Base-by-base conservation (phyloP, 2,329 filamentous ascomycete genomes). In the Lecanicillium sp. region DNA sequence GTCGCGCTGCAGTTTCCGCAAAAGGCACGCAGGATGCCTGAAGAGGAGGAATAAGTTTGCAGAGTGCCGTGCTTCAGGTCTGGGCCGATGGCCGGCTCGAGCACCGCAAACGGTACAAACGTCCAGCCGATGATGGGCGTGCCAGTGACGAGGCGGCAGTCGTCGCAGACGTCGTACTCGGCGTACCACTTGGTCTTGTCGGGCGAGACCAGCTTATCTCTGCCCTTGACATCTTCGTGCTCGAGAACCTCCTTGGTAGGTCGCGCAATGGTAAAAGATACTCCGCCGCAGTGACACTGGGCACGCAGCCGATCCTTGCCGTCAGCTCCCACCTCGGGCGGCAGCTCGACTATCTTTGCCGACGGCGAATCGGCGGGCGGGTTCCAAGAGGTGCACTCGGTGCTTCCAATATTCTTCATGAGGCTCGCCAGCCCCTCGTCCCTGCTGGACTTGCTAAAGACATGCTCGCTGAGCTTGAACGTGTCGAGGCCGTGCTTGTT, bases 1-100 rank as follows among this genome's bases (percentile, higher is more conserved):
- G 62, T 69, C 3, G 69, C 68, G 3, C 69, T 66, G 35, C 69
- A 73, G 3, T 45, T 51, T 3, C 64, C 59, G 42, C 69, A 73
- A 44, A 72, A 72, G 1, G 58, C 61, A 12, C 66, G 58, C 17
- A 56, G 40, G n/a, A 62, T 60, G 1, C 52, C 54, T 10, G 56
- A 47, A 1, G 64, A 67, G 2, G 64, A 67, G 4, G 44, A 44
- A 42, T 62, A 72, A 7, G 58, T 58, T 49, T 61, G 66, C n/a
- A 63, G 46, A 3, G 66, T 69, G n/a, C 67, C 67, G 33, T 65
- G 49, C 22, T 51, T 46, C 17, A 71, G 53, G 25, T 62, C 57
- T 3, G 48, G 39, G 14, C 54, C 51, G 12, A 71, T 49, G 4
- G 48, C 44, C 4, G 68, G 67, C 19, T 61, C 53, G 30, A 64